Percentiles rank a stretch among this genome's conserved stretches.
These are phyloP conservation scores for Neltuma alba DNA, from an alignment of 306 rosid genomes.

Conservation along the genomic window DNA sequence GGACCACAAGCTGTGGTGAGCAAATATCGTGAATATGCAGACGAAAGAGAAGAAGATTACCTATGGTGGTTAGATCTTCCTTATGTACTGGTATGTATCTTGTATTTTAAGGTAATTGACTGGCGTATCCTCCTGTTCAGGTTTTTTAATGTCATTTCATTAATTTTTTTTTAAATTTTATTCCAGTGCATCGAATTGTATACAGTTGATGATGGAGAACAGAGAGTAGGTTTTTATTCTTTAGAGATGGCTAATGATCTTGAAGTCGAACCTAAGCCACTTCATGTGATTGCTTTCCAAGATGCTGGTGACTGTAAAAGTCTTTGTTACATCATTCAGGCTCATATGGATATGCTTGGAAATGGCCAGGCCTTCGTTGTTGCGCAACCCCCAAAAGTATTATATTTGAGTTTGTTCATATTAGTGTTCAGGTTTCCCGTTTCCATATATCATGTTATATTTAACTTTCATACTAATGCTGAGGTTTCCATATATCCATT, in stretches of 20 bases:
- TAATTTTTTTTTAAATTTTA: conserved; percentile 35
- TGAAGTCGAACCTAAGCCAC: conserved; percentile 93
- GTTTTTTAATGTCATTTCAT: conserved; percentile 9
- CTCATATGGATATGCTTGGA: conserved; percentile 88
- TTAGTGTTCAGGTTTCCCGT: conserved; percentile 1
- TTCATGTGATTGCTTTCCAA: conserved; percentile 89
- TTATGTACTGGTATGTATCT: conserved; percentile 65
- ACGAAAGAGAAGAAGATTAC: conserved; percentile 80
- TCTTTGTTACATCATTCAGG: conserved; percentile 83
- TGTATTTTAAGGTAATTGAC: conserved; percentile 14
- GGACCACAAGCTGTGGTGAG: conserved; percentile 97
- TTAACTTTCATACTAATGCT: background rate
- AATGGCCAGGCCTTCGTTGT: conserved; percentile 81
- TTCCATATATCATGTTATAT: conserved; percentile 9
- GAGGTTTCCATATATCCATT: background rate
- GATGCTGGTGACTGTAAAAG: conserved; percentile 84
- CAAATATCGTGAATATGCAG: conserved; percentile 88
- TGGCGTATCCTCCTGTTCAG: conserved; percentile 1
- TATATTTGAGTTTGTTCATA: conserved; percentile 6
- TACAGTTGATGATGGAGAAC: conserved; percentile 64
- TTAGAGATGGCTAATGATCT: conserved; percentile 96
- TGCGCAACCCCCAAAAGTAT: conserved; percentile 91
- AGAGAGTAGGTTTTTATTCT: conserved; percentile 84
- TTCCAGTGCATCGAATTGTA: conserved; percentile 93
- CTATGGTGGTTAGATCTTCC: conserved; percentile 97